Conservation (phyloP, 1,139 yeast genomes). For the Yamadazyma spencermartinsiae region DNA sequence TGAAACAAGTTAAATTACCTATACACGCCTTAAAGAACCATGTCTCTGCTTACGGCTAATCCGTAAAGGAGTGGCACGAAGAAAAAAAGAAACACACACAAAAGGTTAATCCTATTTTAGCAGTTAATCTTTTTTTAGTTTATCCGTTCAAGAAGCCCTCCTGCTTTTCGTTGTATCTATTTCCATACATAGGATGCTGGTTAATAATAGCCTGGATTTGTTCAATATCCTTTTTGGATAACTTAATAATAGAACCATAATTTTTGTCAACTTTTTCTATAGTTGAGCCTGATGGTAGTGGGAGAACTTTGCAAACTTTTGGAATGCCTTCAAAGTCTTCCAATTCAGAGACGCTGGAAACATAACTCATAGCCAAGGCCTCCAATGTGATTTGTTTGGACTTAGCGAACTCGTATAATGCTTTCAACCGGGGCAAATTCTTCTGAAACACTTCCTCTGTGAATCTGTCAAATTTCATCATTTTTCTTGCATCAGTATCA, state of each 20-base stretch:
- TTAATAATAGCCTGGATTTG: conserved; percentile 7
- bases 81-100: no score
- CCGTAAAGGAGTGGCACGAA: no score
- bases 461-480: conserved; percentile 53
- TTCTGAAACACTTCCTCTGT: conserved; percentile 52
- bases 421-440: conserved; percentile 49
- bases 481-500: conserved; percentile 45
- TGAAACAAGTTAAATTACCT: no score
- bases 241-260: conserved; percentile 25
- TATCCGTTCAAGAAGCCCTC: neutral
- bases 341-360: conserved; percentile 21
- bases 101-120: no score
- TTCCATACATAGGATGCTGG: conserved; percentile 3
- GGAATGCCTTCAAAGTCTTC: conserved; percentile 26
- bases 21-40: no score
- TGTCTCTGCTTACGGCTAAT: no score
- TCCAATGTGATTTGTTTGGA: conserved; percentile 52
- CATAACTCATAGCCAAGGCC: conserved; percentile 75
- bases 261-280: conserved; percentile 60
- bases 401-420: conserved; percentile 51
- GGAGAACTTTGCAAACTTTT: conserved; percentile 60
- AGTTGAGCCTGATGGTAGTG: conserved; percentile 76
- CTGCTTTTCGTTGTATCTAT: conserved; percentile 3
- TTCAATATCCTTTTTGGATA: conserved; percentile 8
- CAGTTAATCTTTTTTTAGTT: no score